Base-by-base conservation (phyloP, 1,139 yeast species). In the Taphrina flavorubra region DNA sequence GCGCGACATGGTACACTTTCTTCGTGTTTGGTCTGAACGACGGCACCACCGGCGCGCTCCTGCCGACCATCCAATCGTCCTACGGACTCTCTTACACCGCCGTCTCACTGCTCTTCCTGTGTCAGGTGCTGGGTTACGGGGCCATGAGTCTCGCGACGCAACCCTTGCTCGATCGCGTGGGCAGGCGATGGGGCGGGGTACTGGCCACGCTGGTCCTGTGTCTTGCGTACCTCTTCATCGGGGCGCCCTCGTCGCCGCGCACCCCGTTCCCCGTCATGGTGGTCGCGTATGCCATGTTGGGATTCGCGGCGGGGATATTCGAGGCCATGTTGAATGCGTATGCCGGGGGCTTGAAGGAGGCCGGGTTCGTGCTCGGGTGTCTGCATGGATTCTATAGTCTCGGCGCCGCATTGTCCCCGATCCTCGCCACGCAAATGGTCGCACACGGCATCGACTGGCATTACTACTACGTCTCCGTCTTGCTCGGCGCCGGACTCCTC, bases 381-480 rank as follows among this genome's bases (percentile, higher is more conserved):
- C 80, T 82, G 72, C 90, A 87, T 76, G 89, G 87, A 0, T 76
- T 79, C 16, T 87, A 87, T 75, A 91, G 91, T 0, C 70, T 84
- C 0, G 91, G 90, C 1, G 90, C 89, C 1, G 83, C 86, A 3
- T 71, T 85, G 0, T 81, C 87, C 2, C 91, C 91, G 0, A 76
- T 87, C 36, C 76, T 85, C 11, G 87, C 86, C 7, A 86, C 89
- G 0, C 78, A 83, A 11, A 81, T 86, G 80, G 80, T 83, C 10
- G 79, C 81, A 51, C 72, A 76, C 0, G 87, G 86, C 1, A 75
- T 82, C 8, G 73, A 72, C 62, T 87, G 91, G 91, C 80, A 85
- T 75, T 81, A 75, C 68, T 81, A 75, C 68, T 84, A 81, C 75
- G 87, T 86, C 74, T 76, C 82, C 31, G 80, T 86, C 2, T 75